phyloP scores from a whole-genome alignment of 2,329 filamentous ascomycete genomes.

The Fusarium subtropicale region DNA sequence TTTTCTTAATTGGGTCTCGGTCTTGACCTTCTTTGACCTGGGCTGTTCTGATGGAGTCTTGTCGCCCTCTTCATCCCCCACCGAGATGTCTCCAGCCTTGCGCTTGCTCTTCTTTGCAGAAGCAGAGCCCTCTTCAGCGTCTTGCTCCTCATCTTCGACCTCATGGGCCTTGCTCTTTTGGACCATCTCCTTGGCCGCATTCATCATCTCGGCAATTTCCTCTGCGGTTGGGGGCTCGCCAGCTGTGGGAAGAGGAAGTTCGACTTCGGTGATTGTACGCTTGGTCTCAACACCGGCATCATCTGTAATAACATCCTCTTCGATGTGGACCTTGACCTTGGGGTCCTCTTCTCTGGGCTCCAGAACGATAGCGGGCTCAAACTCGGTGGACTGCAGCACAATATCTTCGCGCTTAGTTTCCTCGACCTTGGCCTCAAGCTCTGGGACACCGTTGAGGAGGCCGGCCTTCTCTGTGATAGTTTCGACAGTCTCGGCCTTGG shows the following conservation, averaged over 20 bases:
- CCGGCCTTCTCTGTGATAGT: constrained; percentile 46
- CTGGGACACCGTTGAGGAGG: constrained; percentile 45
- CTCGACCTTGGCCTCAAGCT: constrained; percentile 35
- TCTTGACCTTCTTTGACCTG: constrained; percentile 80
- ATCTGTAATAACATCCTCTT: constrained; percentile 69
- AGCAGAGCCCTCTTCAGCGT: constrained; percentile 52
- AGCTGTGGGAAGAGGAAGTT: constrained; percentile 71
- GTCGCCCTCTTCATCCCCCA: constrained; percentile 60
- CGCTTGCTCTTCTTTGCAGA: constrained; percentile 72
- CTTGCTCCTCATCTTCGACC: constrained; percentile 58
- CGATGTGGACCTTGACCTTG: constrained; percentile 76
- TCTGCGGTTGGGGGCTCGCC: constrained; percentile 78
- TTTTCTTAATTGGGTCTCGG: constrained; percentile 84
- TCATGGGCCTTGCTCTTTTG: constrained; percentile 67
- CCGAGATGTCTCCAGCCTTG: constrained; percentile 77
- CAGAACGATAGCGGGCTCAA: constrained; percentile 61
- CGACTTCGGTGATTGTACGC: constrained; percentile 78
- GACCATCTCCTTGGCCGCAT: constrained; percentile 89
- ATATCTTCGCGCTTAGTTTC: constrained; percentile 50
- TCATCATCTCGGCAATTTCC: constrained; percentile 85
- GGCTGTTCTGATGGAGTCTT: constrained; percentile 55
- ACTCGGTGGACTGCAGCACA: constrained; percentile 61
- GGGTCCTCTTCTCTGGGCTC: constrained; percentile 67
- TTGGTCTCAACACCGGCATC: constrained; percentile 72
- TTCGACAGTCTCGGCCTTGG: constrained; percentile 56